These are phyloP conservation scores for Colletotrichum simmondsii DNA, from an alignment of 2,329 filamentous ascomycete genomes.

Conservation along the genomic window DNA sequence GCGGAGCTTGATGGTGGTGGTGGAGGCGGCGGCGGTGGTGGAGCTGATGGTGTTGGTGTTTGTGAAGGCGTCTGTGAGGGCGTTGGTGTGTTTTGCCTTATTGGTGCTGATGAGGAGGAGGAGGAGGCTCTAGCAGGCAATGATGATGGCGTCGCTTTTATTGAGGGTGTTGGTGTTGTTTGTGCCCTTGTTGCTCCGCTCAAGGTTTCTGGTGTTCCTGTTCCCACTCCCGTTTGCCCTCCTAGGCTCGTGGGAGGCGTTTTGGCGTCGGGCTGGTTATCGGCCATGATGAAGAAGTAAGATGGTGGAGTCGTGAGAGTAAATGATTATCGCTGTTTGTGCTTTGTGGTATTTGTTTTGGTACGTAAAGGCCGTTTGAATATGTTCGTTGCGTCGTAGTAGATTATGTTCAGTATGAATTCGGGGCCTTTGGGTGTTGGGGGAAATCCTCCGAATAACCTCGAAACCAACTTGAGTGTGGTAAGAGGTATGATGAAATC, in stretches of 20 bases:
- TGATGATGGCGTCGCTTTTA: neutral
- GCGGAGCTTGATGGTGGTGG: neutral
- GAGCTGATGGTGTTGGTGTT: neutral
- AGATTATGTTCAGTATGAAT: conserved; percentile 10
- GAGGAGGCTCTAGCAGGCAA: neutral
- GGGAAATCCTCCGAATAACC: neutral
- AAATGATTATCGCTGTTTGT: neutral
- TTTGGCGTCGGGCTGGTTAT: conserved; percentile 6
- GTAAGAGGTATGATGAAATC: neutral
- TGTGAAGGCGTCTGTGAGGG: neutral
- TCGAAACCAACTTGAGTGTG: neutral
- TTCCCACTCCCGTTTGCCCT: neutral
- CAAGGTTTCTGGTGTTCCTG: conserved; percentile 10
- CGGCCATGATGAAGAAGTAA: conserved; percentile 20
- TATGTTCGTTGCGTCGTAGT: neutral
- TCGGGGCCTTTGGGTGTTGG: neutral
- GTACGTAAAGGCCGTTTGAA: neutral
- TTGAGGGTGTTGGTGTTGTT: neutral
- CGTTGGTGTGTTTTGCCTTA: neutral
- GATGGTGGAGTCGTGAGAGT: neutral
- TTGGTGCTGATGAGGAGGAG: conserved; percentile 1
- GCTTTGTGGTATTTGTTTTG: neutral
- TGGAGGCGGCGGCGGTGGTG: neutral
- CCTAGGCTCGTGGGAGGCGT: conserved; percentile 4
- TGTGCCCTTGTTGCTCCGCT: conserved; percentile 8